Evolutionary conservation across 2,329 filamentous ascomycete genomes (phyloP).

Genomic region (Leptographium radiaticola): DNA sequence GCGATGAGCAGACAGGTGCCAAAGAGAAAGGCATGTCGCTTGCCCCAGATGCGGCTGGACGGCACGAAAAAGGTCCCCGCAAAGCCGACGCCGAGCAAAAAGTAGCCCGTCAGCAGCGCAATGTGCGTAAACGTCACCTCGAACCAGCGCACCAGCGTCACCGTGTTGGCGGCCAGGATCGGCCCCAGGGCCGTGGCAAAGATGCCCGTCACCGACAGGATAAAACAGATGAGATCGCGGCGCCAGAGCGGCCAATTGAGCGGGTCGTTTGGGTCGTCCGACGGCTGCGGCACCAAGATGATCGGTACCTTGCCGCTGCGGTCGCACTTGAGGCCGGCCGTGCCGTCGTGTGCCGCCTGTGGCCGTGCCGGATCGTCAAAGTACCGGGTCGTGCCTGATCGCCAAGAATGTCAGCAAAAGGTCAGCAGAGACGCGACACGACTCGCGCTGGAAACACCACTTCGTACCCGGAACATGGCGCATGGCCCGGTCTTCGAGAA

Average conservation of each 20-base stretch:
- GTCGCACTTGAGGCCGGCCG: conserved; percentile 56
- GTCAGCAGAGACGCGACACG: not conserved
- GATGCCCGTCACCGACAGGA: conserved; percentile 68
- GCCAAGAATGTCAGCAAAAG: no score
- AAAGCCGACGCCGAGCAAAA: conserved; percentile 68
- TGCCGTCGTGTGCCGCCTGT: conserved; percentile 25
- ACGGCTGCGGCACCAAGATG: conserved; percentile 76
- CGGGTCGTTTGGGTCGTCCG: conserved; percentile 81
- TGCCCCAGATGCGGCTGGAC: conserved; percentile 81
- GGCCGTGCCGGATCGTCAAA: conserved; percentile 44
- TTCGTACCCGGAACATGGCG: conserved; percentile 61
- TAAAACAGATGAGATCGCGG: conserved; percentile 66
- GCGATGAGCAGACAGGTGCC: conserved; percentile 61
- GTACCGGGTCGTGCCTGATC: conserved; percentile 44
- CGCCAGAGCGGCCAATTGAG: conserved; percentile 76
- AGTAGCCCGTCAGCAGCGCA: conserved; percentile 76
- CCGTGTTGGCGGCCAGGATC: conserved; percentile 76
- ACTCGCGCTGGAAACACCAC: not conserved
- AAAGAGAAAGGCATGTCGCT: conserved; percentile 74
- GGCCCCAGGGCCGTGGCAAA: conserved; percentile 76
- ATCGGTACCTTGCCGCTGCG: conserved; percentile 51
- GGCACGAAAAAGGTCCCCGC: conserved; percentile 79
- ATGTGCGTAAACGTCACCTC: conserved; percentile 55
- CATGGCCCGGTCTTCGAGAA: conserved; percentile 54
- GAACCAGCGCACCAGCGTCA: conserved; percentile 61